Base-by-base conservation (phyloP, 2,329 filamentous ascomycete genomes). In the Colletotrichum agaves region DNA sequence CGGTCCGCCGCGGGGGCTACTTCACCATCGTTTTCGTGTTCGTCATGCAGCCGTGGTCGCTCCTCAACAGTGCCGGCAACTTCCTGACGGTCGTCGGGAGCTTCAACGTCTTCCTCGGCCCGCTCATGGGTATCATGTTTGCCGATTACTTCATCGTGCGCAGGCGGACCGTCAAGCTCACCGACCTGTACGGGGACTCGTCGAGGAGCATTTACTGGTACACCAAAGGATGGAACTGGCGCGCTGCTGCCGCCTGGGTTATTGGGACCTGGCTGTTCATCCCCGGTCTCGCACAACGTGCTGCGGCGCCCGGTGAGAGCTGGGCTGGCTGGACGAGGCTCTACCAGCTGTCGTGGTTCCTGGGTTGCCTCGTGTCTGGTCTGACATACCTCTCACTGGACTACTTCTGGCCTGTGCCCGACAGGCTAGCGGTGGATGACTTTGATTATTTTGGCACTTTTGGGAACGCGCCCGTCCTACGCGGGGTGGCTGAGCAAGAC, bases 91-190 rank as follows among this genome's bases (percentile, higher is more conserved):
- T 74, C 61, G 56, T 74, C 13, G 69, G 70, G 10, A 74, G 72
- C 23, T 74, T 75, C 50, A 63, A 70, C 41, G 72, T 79, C 46
- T 79, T 79, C 70, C 70, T 79, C 19, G 75, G 76, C 23, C 75
- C 75, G 2, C 67, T 78, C 21, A 76, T 75, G 21, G 77, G 75
- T 3, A 73, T 78, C 11, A 77, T 78, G 75, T 74, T 77, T 27
- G 63, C 72, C 21, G 76, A 78, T 66, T 74, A 73, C 72, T 74
- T 75, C 71, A 50, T 79, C 39, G 35, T 79, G 6, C 75, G 76
- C n/a, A 75, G 73, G 43, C 72, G 74, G 23, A 75, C 75, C 21
- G 70, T 78, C 41, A 77, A 79, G 47, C 73, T 79, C 4, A 77
- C 74, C 2, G 75, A 78, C 44, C 70, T 80, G 4, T 79, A 76